Percentiles rank a stretch among this genome's conserved stretches.
Conservation (phyloP, 2,329 filamentous ascomycete genomes). For the Emergomyces africanus region DNA sequence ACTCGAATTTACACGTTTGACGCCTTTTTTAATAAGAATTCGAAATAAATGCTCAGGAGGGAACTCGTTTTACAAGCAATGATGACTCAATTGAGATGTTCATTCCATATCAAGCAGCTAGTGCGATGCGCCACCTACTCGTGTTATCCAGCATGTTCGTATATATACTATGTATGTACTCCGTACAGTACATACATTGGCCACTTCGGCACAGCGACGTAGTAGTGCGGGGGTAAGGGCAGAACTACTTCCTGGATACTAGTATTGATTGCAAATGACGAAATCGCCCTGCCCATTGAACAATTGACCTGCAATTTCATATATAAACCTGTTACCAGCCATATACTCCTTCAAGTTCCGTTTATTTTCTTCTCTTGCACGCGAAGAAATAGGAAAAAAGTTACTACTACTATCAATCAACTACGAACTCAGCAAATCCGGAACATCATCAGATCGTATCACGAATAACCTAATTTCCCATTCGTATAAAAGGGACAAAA, state of each 20-base stretch:
- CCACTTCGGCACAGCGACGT: too few species aligned
- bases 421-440: background rate
- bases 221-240: background rate
- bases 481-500: constrained; percentile 1
- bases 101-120: background rate
- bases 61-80: background rate
- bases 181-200: too few species aligned
- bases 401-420: background rate
- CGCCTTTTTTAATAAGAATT: too few species aligned
- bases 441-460: background rate
- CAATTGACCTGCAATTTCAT: background rate
- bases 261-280: background rate
- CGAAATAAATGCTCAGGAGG: too few species aligned
- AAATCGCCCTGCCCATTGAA: background rate
- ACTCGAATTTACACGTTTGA: too few species aligned
- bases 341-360: background rate
- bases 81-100: too few species aligned
- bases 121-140: background rate
- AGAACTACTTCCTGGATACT: background rate
- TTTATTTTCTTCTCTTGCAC: background rate
- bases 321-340: background rate
- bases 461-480: background rate
- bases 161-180: too few species aligned
- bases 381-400: background rate
- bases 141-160: background rate